These are phyloP conservation scores for Casuarina glauca DNA, from an alignment of 306 rosid genomes.

Conservation along the genomic window DNA sequence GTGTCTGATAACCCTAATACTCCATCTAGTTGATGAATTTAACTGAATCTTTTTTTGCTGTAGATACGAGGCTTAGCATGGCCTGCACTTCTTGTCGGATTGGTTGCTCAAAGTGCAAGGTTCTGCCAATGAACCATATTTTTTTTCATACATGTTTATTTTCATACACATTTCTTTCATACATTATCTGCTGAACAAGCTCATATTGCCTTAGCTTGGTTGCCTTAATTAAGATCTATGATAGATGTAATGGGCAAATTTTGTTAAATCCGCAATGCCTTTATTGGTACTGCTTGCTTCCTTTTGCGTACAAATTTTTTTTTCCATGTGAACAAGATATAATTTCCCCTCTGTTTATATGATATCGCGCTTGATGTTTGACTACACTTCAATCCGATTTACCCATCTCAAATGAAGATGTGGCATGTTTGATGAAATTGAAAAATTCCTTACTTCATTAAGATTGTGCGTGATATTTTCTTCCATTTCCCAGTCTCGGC, in stretches of 20 bases:
- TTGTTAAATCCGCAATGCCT: neutral
- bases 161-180: neutral
- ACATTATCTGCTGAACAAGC: neutral
- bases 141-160: neutral
- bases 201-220: neutral
- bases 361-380: neutral
- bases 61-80: slow-evolving; percentile 14
- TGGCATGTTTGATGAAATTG: neutral
- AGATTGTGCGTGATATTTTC: slow-evolving; percentile 16
- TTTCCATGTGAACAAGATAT: neutral
- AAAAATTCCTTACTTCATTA: slow-evolving; percentile 12
- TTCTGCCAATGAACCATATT: slow-evolving; percentile 8
- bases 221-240: neutral
- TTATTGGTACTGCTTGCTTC: neutral
- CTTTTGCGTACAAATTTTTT: neutral
- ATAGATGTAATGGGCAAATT: neutral
- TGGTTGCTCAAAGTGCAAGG: slow-evolving; percentile 16
- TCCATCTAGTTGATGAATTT: too few species aligned
- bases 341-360: neutral
- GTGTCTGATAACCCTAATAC: too few species aligned
- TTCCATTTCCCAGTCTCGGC: slow-evolving; percentile 55
- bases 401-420: neutral
- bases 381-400: neutral
- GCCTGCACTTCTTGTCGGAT: slow-evolving; percentile 2
- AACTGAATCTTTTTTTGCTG: slow-evolving; percentile 3